phyloP scores from a whole-genome alignment of 441 rosid genomes.

The Syzygium malaccense region DNA sequence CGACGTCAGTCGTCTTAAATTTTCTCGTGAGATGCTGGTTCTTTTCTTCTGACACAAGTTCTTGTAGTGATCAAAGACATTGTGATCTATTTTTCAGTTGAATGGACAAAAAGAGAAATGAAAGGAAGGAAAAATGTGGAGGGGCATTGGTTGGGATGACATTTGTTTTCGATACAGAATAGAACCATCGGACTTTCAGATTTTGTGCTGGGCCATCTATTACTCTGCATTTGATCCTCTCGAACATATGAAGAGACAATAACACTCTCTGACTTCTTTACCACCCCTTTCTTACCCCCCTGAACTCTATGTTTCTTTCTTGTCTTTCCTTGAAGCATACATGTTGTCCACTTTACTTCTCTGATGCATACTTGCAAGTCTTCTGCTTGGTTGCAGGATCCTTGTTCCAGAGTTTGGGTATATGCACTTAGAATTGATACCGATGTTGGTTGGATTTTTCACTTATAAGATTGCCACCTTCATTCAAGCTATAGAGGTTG shows the following conservation, averaged over 20 bases:
- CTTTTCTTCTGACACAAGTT: neutral
- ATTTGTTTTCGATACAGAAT: neutral
- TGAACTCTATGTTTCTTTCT: neutral
- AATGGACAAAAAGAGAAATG: neutral
- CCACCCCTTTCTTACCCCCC: neutral
- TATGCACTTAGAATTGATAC: constrained; percentile 75
- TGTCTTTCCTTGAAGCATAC: neutral
- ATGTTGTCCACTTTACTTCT: neutral
- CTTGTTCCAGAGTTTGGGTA: constrained; percentile 75
- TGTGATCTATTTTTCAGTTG: neutral
- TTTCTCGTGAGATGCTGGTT: neutral
- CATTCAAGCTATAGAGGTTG: constrained; percentile 66
- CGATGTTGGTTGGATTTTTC: constrained; percentile 90
- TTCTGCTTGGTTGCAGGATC: constrained; percentile 37
- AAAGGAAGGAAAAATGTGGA: neutral
- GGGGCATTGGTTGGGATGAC: neutral
- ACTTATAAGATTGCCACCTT: constrained; percentile 87
- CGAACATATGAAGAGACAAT: neutral
- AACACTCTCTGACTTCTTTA: neutral
- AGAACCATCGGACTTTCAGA: neutral
- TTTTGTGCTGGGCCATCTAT: neutral
- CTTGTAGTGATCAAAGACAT: neutral
- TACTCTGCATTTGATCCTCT: neutral
- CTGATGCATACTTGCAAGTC: neutral
- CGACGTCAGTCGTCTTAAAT: neutral